phyloP scores from a whole-genome alignment of 2,329 filamentous ascomycete species.

The Epichloe hybrida region DNA sequence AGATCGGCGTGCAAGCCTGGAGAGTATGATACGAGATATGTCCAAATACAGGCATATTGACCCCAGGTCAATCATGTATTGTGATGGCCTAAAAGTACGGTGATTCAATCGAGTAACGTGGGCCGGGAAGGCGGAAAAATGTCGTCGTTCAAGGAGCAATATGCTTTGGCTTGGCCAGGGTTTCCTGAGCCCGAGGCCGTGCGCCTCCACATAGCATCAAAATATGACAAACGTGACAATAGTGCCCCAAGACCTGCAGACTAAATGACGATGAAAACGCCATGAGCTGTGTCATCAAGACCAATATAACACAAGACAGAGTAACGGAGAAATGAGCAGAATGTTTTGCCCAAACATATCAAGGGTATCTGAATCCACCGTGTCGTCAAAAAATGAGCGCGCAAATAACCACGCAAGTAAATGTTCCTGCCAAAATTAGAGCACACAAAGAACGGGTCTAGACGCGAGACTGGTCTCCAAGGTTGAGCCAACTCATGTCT shows the following conservation, averaged over 20 bases:
- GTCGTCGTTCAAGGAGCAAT: not conserved
- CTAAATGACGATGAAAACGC: not conserved
- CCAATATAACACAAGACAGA: not conserved
- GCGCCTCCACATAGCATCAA: not conserved
- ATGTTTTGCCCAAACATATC: not conserved
- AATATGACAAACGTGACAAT: not conserved
- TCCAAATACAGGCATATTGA: constrained; percentile 17
- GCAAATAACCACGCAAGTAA: not conserved
- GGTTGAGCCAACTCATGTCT: constrained; percentile 73
- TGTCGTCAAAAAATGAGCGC: not conserved
- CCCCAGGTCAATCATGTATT: constrained; percentile 14
- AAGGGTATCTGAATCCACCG: not conserved
- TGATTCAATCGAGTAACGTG: not conserved
- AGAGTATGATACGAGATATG: constrained; percentile 19
- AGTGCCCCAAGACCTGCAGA: not conserved
- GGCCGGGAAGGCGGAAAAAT: not conserved
- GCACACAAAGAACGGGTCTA: not conserved
- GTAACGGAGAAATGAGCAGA: not conserved
- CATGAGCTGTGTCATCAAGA: not conserved
- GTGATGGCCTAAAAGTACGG: not conserved
- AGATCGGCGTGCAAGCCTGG: constrained; percentile 8
- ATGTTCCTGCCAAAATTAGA: not conserved
- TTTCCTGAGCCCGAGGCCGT: not conserved
- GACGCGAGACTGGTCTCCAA: constrained; percentile 34
- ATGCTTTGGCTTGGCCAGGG: not conserved